Base-by-base conservation (phyloP, 2,329 filamentous ascomycete genomes). In the Alternaria tenuissima region DNA sequence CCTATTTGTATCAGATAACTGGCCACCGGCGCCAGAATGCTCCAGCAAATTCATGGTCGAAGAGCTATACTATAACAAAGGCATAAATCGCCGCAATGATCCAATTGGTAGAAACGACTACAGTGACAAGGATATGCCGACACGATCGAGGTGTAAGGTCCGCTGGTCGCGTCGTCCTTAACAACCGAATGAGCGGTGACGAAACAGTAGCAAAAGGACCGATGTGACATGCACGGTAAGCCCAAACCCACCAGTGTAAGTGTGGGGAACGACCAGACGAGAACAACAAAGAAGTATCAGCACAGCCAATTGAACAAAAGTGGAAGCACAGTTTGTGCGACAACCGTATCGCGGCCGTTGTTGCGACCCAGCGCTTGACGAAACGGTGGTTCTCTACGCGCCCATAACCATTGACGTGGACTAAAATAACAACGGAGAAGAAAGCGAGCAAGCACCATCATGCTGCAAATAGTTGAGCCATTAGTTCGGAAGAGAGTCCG, bases 401-500 rank as follows among this genome's bases (percentile, higher is more conserved):
- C 44, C 48, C 39, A 36, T 32, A 44, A 32, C 39, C 20, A 7
- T 49, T 36, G 7, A 49, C 46, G 7, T 38, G 24, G 20, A 49
- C 20, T 20, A 24, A 5, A 48, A 38, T 16, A 49, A 38, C 32
- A 34, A 20, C 32, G 9, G 46, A 49, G 46, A 49, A 24, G 32
- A 44, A 39, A 38, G 14, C 42, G 44, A 32, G 30, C 3, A 49
- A 26, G 47, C 41, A 53, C 26, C 44, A 49, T 53, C 44, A 32
- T 46, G 47, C 51, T 54, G 52, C 52, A 63, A 36, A 54, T 55
- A 43, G 59, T 65, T 63, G 61, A 60, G 59, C 61, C 62, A 63
- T 59, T 63, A 62, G 57, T 54, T 68, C 65, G 63, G 68, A 70
- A 71, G 55, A 67, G 56, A 61, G 59, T 68, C 67, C 67, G 67